phyloP scores from a whole-genome alignment of 805 yeast genomes.

The Kuraishia piskuri region DNA sequence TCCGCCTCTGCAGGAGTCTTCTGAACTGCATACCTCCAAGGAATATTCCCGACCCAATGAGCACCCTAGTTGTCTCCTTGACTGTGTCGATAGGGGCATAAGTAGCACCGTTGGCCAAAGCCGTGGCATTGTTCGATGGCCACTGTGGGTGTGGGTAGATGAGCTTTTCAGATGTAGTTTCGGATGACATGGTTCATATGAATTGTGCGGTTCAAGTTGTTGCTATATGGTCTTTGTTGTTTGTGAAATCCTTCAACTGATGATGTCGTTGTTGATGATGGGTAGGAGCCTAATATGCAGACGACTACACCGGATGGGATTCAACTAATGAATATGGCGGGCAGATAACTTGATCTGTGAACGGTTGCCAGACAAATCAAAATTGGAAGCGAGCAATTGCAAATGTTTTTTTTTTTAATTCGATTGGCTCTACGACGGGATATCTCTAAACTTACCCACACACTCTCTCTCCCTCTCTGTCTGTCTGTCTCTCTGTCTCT shows the following conservation, averaged over 20 bases:
- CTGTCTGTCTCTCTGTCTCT: background rate
- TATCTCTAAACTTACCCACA: too few relatives aligned
- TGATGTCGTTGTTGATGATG: background rate
- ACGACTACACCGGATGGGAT: background rate
- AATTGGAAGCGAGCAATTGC: too few relatives aligned
- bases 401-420: too few relatives aligned
- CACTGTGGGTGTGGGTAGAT: conserved; percentile 20
- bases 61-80: conserved; percentile 17
- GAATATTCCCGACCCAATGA: conserved; percentile 20
- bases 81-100: conserved; percentile 22
- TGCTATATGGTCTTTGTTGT: background rate
- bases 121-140: conserved; percentile 9
- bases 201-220: background rate
- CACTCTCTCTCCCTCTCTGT: too few relatives aligned
- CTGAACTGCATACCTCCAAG: conserved; percentile 28
- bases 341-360: too few relatives aligned
- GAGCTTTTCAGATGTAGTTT: conserved; percentile 2
- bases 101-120: conserved; percentile 6
- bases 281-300: background rate
- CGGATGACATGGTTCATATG: background rate
- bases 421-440: too few relatives aligned
- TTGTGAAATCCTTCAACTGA: too few relatives aligned
- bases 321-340: too few relatives aligned
- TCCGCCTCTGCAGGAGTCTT: conserved; percentile 24
- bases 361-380: too few relatives aligned